phyloP scores from a whole-genome alignment of 257 asterid genomes.

The Echites panduratus region DNA sequence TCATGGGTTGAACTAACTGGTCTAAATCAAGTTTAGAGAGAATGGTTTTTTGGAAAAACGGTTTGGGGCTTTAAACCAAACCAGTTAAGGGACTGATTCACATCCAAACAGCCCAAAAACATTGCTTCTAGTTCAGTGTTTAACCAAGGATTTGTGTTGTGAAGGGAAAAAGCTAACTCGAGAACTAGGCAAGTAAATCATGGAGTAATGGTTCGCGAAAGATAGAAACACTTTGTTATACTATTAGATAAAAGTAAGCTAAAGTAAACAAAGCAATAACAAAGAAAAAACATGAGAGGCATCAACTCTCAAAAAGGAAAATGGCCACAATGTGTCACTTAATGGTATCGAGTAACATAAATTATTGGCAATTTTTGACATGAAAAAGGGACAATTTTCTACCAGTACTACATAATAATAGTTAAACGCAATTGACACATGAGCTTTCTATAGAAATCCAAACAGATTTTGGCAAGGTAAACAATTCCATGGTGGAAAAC shows the following conservation, averaged over 20 bases:
- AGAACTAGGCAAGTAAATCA: neutral
- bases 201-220: neutral
- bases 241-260: neutral
- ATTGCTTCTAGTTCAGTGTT: neutral
- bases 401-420: neutral
- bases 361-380: neutral
- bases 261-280: neutral
- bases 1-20: too few species aligned
- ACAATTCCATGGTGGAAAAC: neutral
- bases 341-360: neutral
- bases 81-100: too few species aligned
- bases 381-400: neutral
- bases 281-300: neutral
- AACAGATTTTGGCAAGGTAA: neutral
- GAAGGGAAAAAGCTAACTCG: neutral
- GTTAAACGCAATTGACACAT: neutral
- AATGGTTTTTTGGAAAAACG: too few species aligned
- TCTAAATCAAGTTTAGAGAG: too few species aligned
- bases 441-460: neutral
- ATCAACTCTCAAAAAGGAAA: neutral
- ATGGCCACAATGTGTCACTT: neutral
- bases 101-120: too few species aligned
- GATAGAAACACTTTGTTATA: neutral
- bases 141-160: neutral
- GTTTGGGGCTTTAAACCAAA: too few species aligned